Conservation (phyloP, 2,329 filamentous ascomycete genomes). For the Sporothrix brasiliensis region DNA sequence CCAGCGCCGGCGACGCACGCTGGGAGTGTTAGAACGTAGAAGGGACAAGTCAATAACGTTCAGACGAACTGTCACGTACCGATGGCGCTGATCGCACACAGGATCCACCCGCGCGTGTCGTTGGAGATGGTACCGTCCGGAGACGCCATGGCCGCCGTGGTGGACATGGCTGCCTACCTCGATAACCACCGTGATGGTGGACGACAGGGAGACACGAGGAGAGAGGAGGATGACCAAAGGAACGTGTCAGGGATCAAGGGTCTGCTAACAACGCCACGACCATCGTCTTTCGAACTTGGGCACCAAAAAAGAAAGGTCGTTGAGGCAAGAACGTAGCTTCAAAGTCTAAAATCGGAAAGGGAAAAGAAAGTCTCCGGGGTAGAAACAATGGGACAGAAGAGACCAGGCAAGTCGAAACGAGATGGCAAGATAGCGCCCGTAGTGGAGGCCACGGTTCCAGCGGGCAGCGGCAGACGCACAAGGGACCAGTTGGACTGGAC, state of each 20-base stretch:
- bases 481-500: neutral
- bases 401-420: neutral
- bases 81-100: constrained; percentile 79
- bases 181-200: neutral
- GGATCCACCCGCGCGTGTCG: constrained; percentile 91
- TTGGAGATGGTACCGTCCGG: constrained; percentile 58
- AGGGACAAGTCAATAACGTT: constrained; percentile 39
- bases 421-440: constrained; percentile 16
- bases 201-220: too few species aligned
- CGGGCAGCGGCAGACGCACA: neutral
- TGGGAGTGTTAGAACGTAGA: constrained; percentile 36
- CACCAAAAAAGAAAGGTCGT: neutral
- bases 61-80: constrained; percentile 50
- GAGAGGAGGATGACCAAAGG: neutral
- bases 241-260: neutral
- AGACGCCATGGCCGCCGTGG: constrained; percentile 25
- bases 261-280: constrained; percentile 5
- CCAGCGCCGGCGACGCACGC: constrained; percentile 74
- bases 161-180: neutral
- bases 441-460: constrained; percentile 6
- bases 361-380: neutral
- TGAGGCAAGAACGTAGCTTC: neutral
- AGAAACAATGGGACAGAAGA: neutral
- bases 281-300: neutral
- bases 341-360: neutral